Conservation (phyloP, 1,284 basidiomycete genomes). For the Mycena sp. region DNA sequence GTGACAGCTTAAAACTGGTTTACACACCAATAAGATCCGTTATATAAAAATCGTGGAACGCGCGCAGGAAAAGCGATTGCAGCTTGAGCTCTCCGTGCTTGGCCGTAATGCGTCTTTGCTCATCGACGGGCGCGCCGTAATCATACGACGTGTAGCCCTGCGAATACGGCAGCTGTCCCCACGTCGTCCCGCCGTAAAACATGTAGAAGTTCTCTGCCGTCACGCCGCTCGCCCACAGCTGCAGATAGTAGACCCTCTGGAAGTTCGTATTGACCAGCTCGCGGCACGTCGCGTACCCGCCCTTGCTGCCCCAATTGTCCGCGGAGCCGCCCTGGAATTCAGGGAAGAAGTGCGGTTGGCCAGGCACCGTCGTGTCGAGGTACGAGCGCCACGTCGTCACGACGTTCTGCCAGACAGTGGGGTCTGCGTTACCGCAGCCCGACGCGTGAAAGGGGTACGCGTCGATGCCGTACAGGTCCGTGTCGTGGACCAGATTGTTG, state of each 20-base stretch:
- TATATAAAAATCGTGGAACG: conserved; percentile 78
- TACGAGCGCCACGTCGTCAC: conserved; percentile 31
- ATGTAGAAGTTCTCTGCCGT: conserved; percentile 33
- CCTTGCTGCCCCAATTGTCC: conserved; percentile 36
- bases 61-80: conserved; percentile 78
- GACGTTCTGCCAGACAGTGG: conserved; percentile 32
- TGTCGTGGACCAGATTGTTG: conserved; percentile 23
- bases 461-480: conserved; percentile 37
- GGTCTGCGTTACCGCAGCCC: conserved; percentile 32
- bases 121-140: conserved; percentile 73
- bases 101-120: conserved; percentile 69
- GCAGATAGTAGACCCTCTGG: conserved; percentile 36
- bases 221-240: conserved; percentile 37
- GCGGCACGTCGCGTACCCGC: conserved; percentile 34
- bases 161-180: conserved; percentile 23
- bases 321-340: conserved; percentile 27
- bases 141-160: conserved; percentile 74
- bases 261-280: conserved; percentile 35
- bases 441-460: conserved; percentile 32
- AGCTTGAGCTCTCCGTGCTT: conserved; percentile 81
- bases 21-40: conserved; percentile 75
- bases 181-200: conserved; percentile 27
- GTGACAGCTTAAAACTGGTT: conserved; percentile 16
- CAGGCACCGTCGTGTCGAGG: conserved; percentile 20
- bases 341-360: conserved; percentile 25